Evolutionary conservation across 352 stramenopile species (phyloP), one percentile per base, ranked within the genome.

Genomic region (Sclerospora graminicola): DNA sequence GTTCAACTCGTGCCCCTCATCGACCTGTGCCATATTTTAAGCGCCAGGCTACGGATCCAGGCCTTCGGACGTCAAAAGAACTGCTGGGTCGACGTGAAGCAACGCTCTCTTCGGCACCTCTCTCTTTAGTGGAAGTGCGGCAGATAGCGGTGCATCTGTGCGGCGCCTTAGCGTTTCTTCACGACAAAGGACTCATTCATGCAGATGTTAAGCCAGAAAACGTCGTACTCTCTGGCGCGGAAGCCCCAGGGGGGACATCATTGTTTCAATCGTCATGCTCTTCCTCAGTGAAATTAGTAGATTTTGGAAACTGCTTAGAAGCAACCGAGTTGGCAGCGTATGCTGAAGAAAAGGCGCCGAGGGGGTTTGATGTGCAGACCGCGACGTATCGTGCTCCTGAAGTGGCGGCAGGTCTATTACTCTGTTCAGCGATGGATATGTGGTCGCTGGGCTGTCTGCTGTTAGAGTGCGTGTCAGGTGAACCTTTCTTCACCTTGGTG

Each of bases 131-230:
- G 6, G 54, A 71, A 4, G 60, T 79, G 10, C 63, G 75, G 9
- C 57, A 70, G 61, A 67, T 84, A 37, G 66, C 67, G 2, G 70
- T 80, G 19, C 64, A 86, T 47, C 58, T 83, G 21, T 89, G 73
- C 35, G 73, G 66, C 5, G 71, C 73, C 8, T 45, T 89, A 13
- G 61, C 66, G 5, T 80, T 86, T 33, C 45, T 86, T 1, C 77
- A 89, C 24, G 56, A 60, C 35, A 51, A 67, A 61, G 60, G 57
- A 27, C 52, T 89, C 32, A 73, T 89, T 41, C 77, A 89, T 48
- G 69, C 70, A 20, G 77, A 89, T 43, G 54, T 89, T 41, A 89
- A 89, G 46, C 77, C 77, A 1, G 77, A 89, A 35, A 89, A 89
- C 47, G 66, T 89, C 16, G 59, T 71, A 42, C 60, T 47, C 11